Base-by-base conservation (phyloP, 1,284 basidiomycete species). In the Melampsora occidentalis region DNA sequence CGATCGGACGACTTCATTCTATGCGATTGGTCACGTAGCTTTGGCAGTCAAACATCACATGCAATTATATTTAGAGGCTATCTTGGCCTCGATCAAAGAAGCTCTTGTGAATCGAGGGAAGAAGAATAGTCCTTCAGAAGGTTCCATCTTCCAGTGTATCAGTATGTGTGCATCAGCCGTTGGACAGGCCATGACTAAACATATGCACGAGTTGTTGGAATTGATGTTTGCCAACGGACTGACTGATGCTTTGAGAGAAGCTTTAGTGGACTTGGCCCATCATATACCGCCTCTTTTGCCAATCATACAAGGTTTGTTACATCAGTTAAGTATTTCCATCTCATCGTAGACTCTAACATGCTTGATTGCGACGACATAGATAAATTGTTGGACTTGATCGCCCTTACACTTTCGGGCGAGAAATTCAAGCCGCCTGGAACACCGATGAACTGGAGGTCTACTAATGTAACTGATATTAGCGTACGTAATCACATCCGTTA, bases 141-240 rank as follows among this genome's bases (percentile, higher is more conserved):
- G 93, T 78, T 92, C 96, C 0, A 95, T 99, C 79, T 99, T 99
- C 82, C 93, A 98, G 85, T 99, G 97, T 83, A 89, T 99, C 67
- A 94, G 94, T 48, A 95, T 98, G 92, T 86, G 99, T 69, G 94
- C 95, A 1, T 89, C 90, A 0, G 94, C 97, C 5, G 94, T 99
- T 51, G 97, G 97, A 0, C 94, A 95, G 0, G 96, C 95, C 82
- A 86, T 99, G 69, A 98, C 97, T 0, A 93, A 95, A 81, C 87
- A 97, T 77, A 87, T 99, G 80, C 97, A 98, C 83, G 97, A 99
- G 81, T 90, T 98, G 79, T 88, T 99, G 46, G 94, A 98, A 82
- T 86, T 97, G 67, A 99, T 99, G 92, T 94, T 99, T 83, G 91
- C 90, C 0, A 97, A 92, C 83, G 96, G 95, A 1, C 85, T 99